These are phyloP conservation scores for Biscogniauxia marginata DNA, from an alignment of 2,329 filamentous ascomycete genomes.

Conservation along the genomic window DNA sequence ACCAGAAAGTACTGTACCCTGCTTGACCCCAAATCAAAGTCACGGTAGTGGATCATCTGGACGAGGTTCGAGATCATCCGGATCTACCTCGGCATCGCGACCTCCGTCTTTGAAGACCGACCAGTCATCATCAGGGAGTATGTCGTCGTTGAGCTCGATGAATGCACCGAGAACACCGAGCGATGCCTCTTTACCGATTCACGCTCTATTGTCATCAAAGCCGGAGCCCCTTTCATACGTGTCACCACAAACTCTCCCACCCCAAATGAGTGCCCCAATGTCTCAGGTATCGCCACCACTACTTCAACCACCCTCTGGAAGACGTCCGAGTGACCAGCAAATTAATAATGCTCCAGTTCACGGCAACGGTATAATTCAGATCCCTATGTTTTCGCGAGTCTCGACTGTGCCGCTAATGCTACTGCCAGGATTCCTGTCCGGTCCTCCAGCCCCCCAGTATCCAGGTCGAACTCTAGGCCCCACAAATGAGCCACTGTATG, in stretches of 20 bases:
- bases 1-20: constrained; percentile 23
- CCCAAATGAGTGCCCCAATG: constrained; percentile 6
- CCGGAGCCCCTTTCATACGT: constrained; percentile 22
- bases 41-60: constrained; percentile 12
- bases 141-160: constrained; percentile 41
- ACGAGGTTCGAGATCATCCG: constrained; percentile 22
- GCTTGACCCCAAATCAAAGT: constrained; percentile 18
- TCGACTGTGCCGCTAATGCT: constrained; percentile 1
- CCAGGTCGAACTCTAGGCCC: constrained; percentile 2
- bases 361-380: constrained; percentile 14
- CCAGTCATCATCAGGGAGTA: constrained; percentile 44
- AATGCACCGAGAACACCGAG: constrained; percentile 44
- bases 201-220: constrained; percentile 49
- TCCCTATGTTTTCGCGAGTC: not conserved
- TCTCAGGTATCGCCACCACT: constrained; percentile 21
- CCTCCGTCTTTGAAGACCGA: constrained; percentile 46
- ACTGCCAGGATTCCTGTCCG: constrained; percentile 10
- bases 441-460: constrained; percentile 10
- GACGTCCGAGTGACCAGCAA: constrained; percentile 13
- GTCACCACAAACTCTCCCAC: constrained; percentile 6
- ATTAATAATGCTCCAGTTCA: constrained; percentile 10
- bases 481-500: constrained; percentile 7
- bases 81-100: constrained; percentile 29
- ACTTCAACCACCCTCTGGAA: constrained; percentile 17
- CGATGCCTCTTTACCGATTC: constrained; percentile 54